A percentile compares a stretch with the other conserved stretches of the same genome.
Conservation (phyloP, 139 green algal species). For the Pleodorina starrii region DNA sequence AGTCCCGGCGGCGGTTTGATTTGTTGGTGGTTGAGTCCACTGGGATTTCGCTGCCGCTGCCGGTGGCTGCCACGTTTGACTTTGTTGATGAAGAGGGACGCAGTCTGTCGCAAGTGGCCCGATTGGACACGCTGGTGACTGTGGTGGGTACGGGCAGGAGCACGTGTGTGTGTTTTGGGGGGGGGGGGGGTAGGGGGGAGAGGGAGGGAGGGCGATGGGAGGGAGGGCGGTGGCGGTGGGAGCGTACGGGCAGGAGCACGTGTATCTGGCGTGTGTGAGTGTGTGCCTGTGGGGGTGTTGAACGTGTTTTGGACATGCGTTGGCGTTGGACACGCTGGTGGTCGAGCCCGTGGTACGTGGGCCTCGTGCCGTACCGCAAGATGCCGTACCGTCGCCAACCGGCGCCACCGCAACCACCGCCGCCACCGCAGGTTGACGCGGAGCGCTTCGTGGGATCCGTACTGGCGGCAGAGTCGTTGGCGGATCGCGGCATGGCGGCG, state of each 20-base stretch:
- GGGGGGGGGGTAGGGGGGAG: not conserved
- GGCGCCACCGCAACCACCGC: too few species aligned
- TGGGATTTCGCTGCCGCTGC: constrained; percentile 84
- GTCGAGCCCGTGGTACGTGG: too few species aligned
- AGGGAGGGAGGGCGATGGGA: not conserved
- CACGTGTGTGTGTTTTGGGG: not conserved
- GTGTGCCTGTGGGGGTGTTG: too few species aligned
- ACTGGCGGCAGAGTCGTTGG: constrained; percentile 56
- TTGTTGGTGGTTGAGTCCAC: constrained; percentile 88
- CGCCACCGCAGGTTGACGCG: constrained; percentile 32
- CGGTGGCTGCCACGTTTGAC: constrained; percentile 77
- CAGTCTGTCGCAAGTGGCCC: constrained; percentile 49
- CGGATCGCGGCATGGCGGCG: constrained; percentile 64
- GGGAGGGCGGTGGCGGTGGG: too few species aligned
- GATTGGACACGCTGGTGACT: constrained; percentile 66
- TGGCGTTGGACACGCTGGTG: too few species aligned
- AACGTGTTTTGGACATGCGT: too few species aligned
- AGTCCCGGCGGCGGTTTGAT: constrained; percentile 73
- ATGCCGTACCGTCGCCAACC: too few species aligned
- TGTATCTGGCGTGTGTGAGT: too few species aligned
- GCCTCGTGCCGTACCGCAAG: too few species aligned
- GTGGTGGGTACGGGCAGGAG: constrained; percentile 50
- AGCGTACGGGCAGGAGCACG: too few species aligned
- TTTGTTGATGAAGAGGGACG: constrained; percentile 38
- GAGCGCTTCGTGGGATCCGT: constrained; percentile 67